phyloP scores from a whole-genome alignment of 331 rosid species.

The Quercus tomentella region DNA sequence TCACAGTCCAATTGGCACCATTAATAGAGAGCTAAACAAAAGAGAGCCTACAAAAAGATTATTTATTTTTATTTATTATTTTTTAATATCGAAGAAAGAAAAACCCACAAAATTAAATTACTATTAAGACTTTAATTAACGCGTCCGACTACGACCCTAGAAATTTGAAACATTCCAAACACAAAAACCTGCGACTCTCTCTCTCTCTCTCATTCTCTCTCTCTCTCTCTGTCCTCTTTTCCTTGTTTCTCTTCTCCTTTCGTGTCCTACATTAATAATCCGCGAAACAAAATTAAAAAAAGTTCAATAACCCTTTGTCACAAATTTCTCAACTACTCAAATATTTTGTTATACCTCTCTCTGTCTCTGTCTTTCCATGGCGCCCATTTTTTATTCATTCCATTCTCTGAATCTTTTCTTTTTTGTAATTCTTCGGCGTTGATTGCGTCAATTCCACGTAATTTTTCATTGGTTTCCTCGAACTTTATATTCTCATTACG shows the following conservation, averaged over 20 bases:
- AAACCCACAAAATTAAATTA: no score
- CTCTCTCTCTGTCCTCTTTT: not conserved
- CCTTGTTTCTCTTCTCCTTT: not conserved
- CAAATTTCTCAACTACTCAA: not conserved
- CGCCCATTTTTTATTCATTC: no score
- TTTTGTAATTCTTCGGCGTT: not conserved
- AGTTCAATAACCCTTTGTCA: not conserved
- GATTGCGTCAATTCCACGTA: not conserved
- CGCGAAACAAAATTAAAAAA: not conserved
- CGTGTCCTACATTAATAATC: conserved; percentile 1
- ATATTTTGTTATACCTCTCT: no score
- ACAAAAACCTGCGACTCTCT: conserved; percentile 42
- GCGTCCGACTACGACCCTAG: conserved; percentile 33
- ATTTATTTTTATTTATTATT: no score
- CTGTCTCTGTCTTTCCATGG: no score
- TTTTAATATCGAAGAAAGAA: no score
- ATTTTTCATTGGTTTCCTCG: not conserved
- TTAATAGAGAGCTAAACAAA: no score
- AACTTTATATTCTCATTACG: not conserved
- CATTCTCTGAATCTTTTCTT: not conserved
- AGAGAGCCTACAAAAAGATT: no score
- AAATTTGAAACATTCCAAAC: conserved; percentile 32
- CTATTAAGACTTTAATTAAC: not conserved
- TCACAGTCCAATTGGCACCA: no score
- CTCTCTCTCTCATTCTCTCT: not conserved